A percentile compares a stretch with the other conserved stretches of the same genome.
These are phyloP conservation scores for Wickerhamiella vanderwaltii DNA, from an alignment of 805 yeast genomes.

Conservation along the genomic window DNA sequence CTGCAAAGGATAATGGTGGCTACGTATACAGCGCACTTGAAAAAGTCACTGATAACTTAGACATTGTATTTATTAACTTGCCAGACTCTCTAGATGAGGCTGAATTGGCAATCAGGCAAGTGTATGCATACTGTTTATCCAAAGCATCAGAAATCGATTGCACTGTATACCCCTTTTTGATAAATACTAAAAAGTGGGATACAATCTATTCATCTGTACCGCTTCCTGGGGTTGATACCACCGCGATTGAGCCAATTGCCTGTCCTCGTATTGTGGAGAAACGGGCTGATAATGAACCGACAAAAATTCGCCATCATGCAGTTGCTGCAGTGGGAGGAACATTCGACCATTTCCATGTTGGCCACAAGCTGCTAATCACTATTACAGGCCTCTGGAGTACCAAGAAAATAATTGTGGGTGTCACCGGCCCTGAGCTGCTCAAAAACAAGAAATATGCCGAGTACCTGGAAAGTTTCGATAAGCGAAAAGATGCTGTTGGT, in stretches of 20 bases:
- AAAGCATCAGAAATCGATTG: background rate
- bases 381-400: conserved; percentile 53
- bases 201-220: background rate
- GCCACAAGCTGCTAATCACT: conserved; percentile 77
- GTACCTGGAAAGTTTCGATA: conserved; percentile 44
- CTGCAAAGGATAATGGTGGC: background rate
- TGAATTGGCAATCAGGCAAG: background rate
- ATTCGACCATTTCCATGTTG: conserved; percentile 92
- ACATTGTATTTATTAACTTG: conserved; percentile 2
- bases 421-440: conserved; percentile 65
- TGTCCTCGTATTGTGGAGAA: background rate
- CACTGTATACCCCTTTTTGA: background rate
- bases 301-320: background rate
- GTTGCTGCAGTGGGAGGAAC: conserved; percentile 75
- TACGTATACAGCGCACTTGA: conserved; percentile 4
- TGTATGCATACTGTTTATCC: conserved; percentile 4
- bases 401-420: conserved; percentile 55
- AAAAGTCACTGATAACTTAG: conserved; percentile 14
- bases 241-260: conserved; percentile 1
- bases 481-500: conserved; percentile 37
- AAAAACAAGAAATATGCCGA: conserved; percentile 63
- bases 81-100: background rate
- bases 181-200: background rate
- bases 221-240: background rate
- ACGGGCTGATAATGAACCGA: background rate